Percentiles rank a stretch among this genome's conserved stretches.
Evolutionary conservation across 768 basidiomycete species (phyloP).

Genomic region (Naganishia vishniacii): DNA sequence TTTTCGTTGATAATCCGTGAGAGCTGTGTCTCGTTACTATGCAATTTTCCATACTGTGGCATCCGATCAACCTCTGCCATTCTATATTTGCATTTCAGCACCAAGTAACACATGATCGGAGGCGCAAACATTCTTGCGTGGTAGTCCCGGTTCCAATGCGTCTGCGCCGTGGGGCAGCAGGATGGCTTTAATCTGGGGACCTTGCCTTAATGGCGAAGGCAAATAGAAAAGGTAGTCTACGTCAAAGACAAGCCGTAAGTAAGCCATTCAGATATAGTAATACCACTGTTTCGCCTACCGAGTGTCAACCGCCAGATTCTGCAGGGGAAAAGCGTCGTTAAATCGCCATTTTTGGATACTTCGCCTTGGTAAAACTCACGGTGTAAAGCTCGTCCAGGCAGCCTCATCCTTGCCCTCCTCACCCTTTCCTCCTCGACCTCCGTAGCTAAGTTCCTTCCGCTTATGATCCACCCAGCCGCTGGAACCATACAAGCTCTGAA

Average conservation of each 20-base stretch:
- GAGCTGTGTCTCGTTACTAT: background rate
- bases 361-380: slow-evolving; percentile 47
- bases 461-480: slow-evolving; percentile 29
- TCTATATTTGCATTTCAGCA: slow-evolving; percentile 51
- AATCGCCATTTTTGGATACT: background rate
- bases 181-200: slow-evolving; percentile 52
- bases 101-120: slow-evolving; percentile 82
- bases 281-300: slow-evolving; percentile 52
- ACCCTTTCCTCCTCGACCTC: slow-evolving; percentile 52
- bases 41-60: background rate
- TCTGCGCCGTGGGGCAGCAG: slow-evolving; percentile 60
- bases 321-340: background rate
- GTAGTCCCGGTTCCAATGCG: slow-evolving; percentile 67
- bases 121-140: slow-evolving; percentile 69
- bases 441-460: slow-evolving; percentile 53
- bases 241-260: background rate
- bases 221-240: slow-evolving; percentile 84
- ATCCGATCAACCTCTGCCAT: too few relatives aligned
- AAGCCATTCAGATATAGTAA: background rate
- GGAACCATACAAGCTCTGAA: slow-evolving; percentile 64
- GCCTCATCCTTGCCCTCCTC: slow-evolving; percentile 66
- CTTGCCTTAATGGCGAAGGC: slow-evolving; percentile 32
- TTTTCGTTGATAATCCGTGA: too few relatives aligned
- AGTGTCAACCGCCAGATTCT: slow-evolving; percentile 68
- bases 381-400: slow-evolving; percentile 80